Evolutionary conservation across 805 yeast genomes (phyloP).

Genomic region (Zygoascus tannicola): DNA sequence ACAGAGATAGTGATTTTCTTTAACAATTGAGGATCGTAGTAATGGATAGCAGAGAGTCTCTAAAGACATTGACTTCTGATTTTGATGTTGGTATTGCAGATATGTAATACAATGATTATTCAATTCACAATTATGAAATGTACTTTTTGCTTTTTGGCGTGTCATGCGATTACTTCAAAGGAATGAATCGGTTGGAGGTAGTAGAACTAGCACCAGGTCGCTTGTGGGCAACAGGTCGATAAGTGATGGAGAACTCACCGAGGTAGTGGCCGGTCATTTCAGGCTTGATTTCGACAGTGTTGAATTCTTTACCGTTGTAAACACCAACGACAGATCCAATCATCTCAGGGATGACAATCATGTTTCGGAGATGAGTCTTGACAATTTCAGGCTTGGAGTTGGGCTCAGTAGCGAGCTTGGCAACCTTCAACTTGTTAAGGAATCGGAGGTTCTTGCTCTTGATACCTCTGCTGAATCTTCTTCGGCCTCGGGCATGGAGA

Average conservation of each 20-base stretch:
- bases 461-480: conserved; percentile 98
- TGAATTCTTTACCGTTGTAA: conserved; percentile 99
- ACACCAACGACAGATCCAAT: conserved; percentile 97
- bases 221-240: conserved; percentile 99
- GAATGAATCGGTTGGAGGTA: conserved; percentile 70
- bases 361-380: conserved; percentile 99
- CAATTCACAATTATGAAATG: background rate
- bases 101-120: background rate
- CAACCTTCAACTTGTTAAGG: conserved; percentile 95
- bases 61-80: too few relatives aligned
- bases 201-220: conserved; percentile 68
- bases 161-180: conserved; percentile 40
- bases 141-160: background rate
- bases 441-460: conserved; percentile 91
- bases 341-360: conserved; percentile 99
- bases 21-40: too few relatives aligned
- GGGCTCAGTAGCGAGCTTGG: conserved; percentile 65
- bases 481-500: conserved; percentile 98
- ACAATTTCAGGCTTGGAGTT: conserved; percentile 96
- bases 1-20: too few relatives aligned
- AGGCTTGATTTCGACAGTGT: conserved; percentile 97
- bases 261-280: conserved; percentile 99
- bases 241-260: conserved; percentile 99
- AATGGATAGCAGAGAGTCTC: too few relatives aligned
- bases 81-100: background rate